phyloP scores from a whole-genome alignment of 768 basidiomycete genomes.

The Leccinum ochraceum region DNA sequence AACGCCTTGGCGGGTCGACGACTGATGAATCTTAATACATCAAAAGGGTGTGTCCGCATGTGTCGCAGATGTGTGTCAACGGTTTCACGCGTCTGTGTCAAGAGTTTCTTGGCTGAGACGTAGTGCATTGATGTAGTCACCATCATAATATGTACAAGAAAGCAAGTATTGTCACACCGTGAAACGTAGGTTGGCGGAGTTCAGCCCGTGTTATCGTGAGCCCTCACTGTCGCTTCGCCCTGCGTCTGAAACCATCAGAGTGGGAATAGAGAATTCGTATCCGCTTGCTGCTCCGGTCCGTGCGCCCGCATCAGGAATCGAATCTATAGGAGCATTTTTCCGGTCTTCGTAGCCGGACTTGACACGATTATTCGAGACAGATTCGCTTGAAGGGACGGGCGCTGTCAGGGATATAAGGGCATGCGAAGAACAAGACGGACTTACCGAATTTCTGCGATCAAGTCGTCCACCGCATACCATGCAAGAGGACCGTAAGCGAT shows the following conservation, averaged over 20 bases:
- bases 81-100: not conserved
- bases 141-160: constrained; percentile 22
- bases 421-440: constrained; percentile 18
- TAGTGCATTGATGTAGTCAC: not conserved
- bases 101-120: not conserved
- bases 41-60: not conserved
- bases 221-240: not conserved
- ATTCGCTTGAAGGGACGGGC: constrained; percentile 47
- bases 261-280: constrained; percentile 55
- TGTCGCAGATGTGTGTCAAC: not conserved
- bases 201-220: not conserved
- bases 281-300: constrained; percentile 66
- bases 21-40: not conserved
- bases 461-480: constrained; percentile 31
- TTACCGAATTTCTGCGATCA: constrained; percentile 81
- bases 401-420: constrained; percentile 7
- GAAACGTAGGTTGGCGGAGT: not conserved
- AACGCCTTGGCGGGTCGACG: not conserved
- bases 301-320: constrained; percentile 70
- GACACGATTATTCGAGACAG: constrained; percentile 25
- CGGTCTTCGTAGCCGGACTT: not conserved
- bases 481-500: not conserved
- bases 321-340: constrained; percentile 52
- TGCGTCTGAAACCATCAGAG: constrained; percentile 37
- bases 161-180: not conserved